Evolutionary conservation across 2,329 filamentous ascomycete genomes (phyloP), one percentile per base, ranked within the genome.

Genomic region (Aspergillus sp.): DNA sequence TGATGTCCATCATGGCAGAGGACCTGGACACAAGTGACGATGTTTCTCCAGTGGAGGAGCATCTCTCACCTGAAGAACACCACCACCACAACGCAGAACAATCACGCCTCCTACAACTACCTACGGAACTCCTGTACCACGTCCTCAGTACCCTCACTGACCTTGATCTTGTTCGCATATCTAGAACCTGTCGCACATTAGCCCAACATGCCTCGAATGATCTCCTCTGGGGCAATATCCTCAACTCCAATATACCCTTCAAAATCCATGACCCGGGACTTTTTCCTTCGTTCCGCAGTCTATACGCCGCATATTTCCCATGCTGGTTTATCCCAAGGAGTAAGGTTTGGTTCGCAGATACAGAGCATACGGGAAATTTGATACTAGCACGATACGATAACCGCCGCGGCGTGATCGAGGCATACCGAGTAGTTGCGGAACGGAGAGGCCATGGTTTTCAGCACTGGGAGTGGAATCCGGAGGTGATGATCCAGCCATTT

Each of bases 301-400:
- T 95, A 2, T 95, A 86, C 63, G 71, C 77, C 38, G 76, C 82
- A 19, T 86, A 93, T 62, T 78, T 93, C 52, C 83, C 85, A 0
- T 81, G 83, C 57, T 96, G 90, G 90, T 95, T 94, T 59, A 73
- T 96, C 1, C 76, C 86, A 0, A 81, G 79, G 44, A 75, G 86
- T 61, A 90, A 86, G 65, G 73, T 96, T 52, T 96, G 90, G 90
- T 91, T 95, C 60, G 79, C 81, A 49, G 88, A 95, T 64, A 76
- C 74, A 2, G 77, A 82, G 29, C 75, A 88, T 42, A 83, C 78
- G 1, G 90, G 90, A 0, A 85, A 85, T 61, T 66, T 95, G 38
- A 75, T 94, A 28, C 60, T 95, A 35, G 76, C 78, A n/a, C 81
- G 86, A 8, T 96, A 89, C 59, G 82, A 95, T 61, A 78, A 81